Percentiles rank a stretch among this genome's conserved stretches.
These are phyloP conservation scores for Astrothelium macrocarpum DNA, from an alignment of 495 filamentous ascomycete genomes.

Conservation along the genomic window DNA sequence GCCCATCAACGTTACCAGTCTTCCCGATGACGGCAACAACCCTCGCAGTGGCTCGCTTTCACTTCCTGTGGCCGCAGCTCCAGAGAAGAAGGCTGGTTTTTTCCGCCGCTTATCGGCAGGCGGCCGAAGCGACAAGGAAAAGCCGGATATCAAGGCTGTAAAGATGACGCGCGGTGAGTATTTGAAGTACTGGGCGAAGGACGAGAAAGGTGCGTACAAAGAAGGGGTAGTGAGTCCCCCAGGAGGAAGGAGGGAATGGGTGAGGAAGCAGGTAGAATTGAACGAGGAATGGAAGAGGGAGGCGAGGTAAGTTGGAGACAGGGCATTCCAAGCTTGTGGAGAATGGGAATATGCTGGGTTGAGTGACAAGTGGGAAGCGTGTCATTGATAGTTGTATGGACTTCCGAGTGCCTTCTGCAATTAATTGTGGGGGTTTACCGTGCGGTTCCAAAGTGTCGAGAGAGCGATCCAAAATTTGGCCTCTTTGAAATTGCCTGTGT, in stretches of 20 bases:
- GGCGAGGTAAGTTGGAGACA: not conserved
- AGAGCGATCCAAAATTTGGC: no score
- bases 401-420: no score
- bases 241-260: not conserved
- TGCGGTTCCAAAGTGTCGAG: no score
- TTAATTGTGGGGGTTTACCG: no score
- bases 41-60: not conserved
- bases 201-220: not conserved
- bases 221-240: not conserved
- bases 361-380: not conserved
- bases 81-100: not conserved
- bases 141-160: conserved; percentile 8
- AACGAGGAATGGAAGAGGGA: conserved; percentile 1
- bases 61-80: not conserved
- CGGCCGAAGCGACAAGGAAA: not conserved
- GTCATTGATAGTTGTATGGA: no score
- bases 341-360: no score
- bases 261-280: not conserved
- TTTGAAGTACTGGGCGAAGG: conserved; percentile 11
- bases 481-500: no score
- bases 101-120: not conserved
- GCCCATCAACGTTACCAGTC: conserved; percentile 7
- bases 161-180: conserved; percentile 8
- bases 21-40: not conserved
- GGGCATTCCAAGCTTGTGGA: no score